Base-by-base conservation (phyloP, 345 rosid genomes). In the Reutealis trisperma region DNA sequence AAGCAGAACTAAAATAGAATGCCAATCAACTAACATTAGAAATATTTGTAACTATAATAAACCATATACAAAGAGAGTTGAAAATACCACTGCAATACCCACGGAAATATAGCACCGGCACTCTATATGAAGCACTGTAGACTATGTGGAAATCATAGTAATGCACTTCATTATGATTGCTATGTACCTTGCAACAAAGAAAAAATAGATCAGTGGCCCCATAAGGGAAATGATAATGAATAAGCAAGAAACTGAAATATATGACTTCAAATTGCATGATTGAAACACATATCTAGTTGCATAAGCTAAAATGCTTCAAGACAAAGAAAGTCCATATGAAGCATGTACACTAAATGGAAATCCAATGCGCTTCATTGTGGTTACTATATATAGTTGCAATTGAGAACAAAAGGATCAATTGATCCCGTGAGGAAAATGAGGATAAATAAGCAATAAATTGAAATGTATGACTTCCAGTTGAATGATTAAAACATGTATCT, bases 21-120 rank as follows among this genome's bases (percentile, higher is more conserved):
- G 51, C n/a, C 14, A 47, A 65, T 52, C 64, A 65, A 41, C 21
- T 49, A 34, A 68, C 6, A 18, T 1, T 22, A 44, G 63, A 47
- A 10, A 21, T 10, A 41, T 41, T 12, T 58, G 8, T 8, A 62
- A 24, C 22, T 16, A 30, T 14, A 21, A 51, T 49, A 47, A 67
- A 49, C 8, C 11, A 3, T 30, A 15, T 6, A 59, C 34, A 47
- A 13, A 44, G 18, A 24, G 27, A 71, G 65, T 41, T 19, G 57
- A 66, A 83, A 90, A 74, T 84, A 95, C 99, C 89, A 3, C 89
- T 81, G 68, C 79, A 34, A 34, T 89, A 88, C 32, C 87, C 97
- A 7, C 93, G 93, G 65, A 93, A 90, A 70, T 90, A 93, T 37
- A 95, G 87, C 78, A 89, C 96, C 5, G 99, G 99, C 79, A 92